Base-by-base conservation (phyloP, 176 grass and related monocot species). In the Triticum dicoccoides region DNA sequence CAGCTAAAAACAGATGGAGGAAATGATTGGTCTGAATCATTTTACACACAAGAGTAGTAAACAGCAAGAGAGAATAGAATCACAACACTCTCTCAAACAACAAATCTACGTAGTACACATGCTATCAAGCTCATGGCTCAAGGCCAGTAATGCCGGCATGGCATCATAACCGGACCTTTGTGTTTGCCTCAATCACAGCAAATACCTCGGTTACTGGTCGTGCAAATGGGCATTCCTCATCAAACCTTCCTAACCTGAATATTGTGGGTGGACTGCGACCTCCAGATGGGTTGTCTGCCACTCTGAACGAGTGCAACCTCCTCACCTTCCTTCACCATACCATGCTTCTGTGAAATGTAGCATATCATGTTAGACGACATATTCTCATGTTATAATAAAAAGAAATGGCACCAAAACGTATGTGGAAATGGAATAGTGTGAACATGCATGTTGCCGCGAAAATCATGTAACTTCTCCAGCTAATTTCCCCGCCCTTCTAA, bases 291-390 rank as follows among this genome's bases (percentile, higher is more conserved):
- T 68, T 90, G 92, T 30, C 68, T 89, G 33, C 97, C 97, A 79
- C 97, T 99, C 81, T 99, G 97, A 82, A 99, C 86, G 2, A 99
- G 92, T 76, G 97, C 94, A 82, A 99, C 90, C 84, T 96, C 89
- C 79, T 99, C 94, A 2, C 97, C 94, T 77, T 94, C 92, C 83
- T 94, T 99, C 45, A 94, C 85, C 97, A 96, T 96, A 52, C 97
- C 97, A 79, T 96, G 90, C 65, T 99, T 91, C 97, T 99, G 90
- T 86, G 39, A 77, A 77, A 87, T 42, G 11, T 41, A 82, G 33
- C 51, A 71, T 73, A 38, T 73, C 83, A 90, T 85, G 67, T 85
- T 64, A 91, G 30, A 23, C 4, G 1, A 9, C 41, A 29, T 68
- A 68, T 61, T 76, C 23, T 78, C 45, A 45, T 67, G 64, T 42